A percentile compares a stretch with the other conserved stretches of the same genome.
Evolutionary conservation across 2,329 filamentous ascomycete genomes (phyloP).

Genomic region (Cladobotryum mycophilum): DNA sequence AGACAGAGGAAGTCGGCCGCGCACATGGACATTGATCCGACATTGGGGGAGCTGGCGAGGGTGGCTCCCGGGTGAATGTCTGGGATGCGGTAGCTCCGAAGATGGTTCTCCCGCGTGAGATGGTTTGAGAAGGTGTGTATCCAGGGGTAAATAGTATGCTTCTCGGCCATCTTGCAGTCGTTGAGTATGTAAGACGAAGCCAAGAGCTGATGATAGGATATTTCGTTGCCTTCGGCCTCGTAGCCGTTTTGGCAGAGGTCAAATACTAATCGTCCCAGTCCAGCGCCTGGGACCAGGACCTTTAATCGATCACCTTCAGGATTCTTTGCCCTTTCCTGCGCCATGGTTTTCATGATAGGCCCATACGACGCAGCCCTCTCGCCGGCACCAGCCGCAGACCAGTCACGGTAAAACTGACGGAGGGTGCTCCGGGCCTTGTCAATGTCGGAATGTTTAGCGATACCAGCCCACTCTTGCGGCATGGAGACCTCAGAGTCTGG

Average conservation of each 20-base stretch:
- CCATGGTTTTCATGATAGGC: constrained; percentile 63
- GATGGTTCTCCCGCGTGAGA: constrained; percentile 62
- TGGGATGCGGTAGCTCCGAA: constrained; percentile 67
- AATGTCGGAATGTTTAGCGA: constrained; percentile 67
- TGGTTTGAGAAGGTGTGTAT: constrained; percentile 86
- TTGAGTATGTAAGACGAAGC: constrained; percentile 75
- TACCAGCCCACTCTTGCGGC: constrained; percentile 60
- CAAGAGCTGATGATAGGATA: constrained; percentile 93
- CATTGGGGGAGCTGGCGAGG: constrained; percentile 33
- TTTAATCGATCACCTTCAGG: constrained; percentile 40
- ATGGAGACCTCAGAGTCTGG: constrained; percentile 39
- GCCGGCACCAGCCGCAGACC: constrained; percentile 68
- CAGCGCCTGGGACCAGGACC: constrained; percentile 84
- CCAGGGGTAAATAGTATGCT: constrained; percentile 79
- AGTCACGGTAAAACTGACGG: constrained; percentile 91
- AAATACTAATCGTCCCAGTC: constrained; percentile 81
- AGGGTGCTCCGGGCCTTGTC: constrained; percentile 91
- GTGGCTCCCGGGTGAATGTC: constrained; percentile 66
- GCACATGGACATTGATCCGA: constrained; percentile 81
- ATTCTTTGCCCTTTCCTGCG: constrained; percentile 34
- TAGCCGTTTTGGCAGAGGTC: constrained; percentile 73
- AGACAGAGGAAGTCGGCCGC: constrained; percentile 88
- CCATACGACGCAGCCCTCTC: constrained; percentile 76
- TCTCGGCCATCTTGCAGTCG: constrained; percentile 49
- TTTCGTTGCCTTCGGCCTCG: constrained; percentile 81